Conservation (phyloP, 352 stramenopile genomes). For the Phytophthora europaea region DNA sequence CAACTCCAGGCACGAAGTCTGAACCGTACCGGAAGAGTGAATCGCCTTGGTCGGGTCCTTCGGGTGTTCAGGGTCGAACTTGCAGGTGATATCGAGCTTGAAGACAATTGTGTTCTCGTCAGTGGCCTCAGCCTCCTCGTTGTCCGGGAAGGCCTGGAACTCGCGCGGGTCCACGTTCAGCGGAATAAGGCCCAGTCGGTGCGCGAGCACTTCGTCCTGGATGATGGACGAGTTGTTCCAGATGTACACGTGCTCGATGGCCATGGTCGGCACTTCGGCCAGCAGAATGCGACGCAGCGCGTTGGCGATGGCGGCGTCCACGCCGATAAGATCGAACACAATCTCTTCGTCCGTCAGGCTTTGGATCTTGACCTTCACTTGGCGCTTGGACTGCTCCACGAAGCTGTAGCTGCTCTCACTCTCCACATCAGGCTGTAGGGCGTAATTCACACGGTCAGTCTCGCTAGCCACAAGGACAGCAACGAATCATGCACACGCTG, state of each 20-base stretch:
- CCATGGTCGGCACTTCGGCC: constrained; percentile 93
- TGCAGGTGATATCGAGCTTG: constrained; percentile 94
- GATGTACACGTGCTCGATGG: constrained; percentile 96
- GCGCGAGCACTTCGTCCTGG: constrained; percentile 94
- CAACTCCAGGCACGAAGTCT: constrained; percentile 11
- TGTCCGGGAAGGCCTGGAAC: constrained; percentile 88
- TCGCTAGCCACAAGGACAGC: neutral
- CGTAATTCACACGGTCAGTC: constrained; percentile 17
- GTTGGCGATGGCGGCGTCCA: constrained; percentile 94
- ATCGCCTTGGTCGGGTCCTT: constrained; percentile 75
- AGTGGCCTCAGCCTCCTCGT: constrained; percentile 91
- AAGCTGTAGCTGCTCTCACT: constrained; percentile 80
- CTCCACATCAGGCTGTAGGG: constrained; percentile 74
- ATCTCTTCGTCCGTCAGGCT: constrained; percentile 89
- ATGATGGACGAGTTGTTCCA: constrained; percentile 96
- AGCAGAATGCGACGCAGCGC: constrained; percentile 93
- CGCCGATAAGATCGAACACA: constrained; percentile 93
- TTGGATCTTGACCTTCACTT: constrained; percentile 89
- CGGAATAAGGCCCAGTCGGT: constrained; percentile 90
- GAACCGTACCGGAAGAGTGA: constrained; percentile 59
- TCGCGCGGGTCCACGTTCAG: constrained; percentile 87
- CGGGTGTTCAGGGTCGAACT: constrained; percentile 69
- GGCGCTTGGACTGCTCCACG: constrained; percentile 86
- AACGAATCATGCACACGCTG: neutral
- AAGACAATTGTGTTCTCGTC: constrained; percentile 98